These are phyloP conservation scores for Backusella tuberculispora DNA, from an alignment of 192 early-diverging fungal species.

Conservation along the genomic window DNA sequence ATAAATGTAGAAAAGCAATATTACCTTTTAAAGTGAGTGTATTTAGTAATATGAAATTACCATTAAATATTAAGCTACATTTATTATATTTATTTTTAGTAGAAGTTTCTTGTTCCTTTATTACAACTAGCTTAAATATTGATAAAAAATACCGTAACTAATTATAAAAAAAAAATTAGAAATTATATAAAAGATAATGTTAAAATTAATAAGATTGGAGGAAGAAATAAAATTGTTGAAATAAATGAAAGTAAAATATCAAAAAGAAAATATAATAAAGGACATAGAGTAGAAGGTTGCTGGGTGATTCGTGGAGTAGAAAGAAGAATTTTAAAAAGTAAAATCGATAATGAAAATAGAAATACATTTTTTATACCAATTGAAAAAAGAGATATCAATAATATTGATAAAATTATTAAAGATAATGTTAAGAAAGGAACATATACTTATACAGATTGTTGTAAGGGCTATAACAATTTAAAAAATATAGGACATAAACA, in stretches of 20 bases:
- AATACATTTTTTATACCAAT: not conserved
- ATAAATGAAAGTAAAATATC: constrained; percentile 14
- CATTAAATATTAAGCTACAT: constrained; percentile 4
- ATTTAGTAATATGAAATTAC: constrained; percentile 14
- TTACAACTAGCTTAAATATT: not conserved
- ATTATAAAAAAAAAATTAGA: constrained; percentile 13
- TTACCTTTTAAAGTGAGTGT: not conserved
- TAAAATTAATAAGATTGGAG: constrained; percentile 7
- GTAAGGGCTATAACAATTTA: constrained; percentile 3
- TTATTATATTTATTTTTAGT: constrained; percentile 10
- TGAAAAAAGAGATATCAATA: not conserved
- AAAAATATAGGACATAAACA: constrained; percentile 16
- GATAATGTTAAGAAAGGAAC: constrained; percentile 4
- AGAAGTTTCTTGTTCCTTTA: not conserved
- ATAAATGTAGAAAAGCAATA: constrained; percentile 18
- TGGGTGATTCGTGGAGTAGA: constrained; percentile 5
- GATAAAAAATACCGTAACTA: constrained; percentile 5
- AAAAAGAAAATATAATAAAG: constrained; percentile 22
- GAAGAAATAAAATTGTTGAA: constrained; percentile 17
- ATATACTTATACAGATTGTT: not conserved
- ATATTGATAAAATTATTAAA: constrained; percentile 13
- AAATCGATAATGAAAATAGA: constrained; percentile 12
- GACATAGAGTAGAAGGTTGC: constrained; percentile 7
- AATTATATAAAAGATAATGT: constrained; percentile 10
- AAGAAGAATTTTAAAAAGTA: constrained; percentile 15